Base-by-base conservation (phyloP, 202 grass and related monocot species). In the Saccharum hybrid region DNA sequence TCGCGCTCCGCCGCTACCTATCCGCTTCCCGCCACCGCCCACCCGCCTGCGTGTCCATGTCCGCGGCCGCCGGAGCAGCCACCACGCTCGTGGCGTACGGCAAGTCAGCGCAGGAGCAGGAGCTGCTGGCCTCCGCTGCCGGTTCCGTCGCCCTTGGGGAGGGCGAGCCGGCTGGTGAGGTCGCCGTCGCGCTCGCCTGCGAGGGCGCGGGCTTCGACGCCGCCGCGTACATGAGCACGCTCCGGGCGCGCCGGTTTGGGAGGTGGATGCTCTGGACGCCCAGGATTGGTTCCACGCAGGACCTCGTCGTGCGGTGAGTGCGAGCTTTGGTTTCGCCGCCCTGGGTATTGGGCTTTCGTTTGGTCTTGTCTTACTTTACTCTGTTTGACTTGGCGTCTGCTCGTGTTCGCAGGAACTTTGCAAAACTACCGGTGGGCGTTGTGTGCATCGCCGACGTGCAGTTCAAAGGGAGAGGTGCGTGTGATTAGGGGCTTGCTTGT, bases 401-500 rank as follows among this genome's bases (percentile, higher is more conserved):
- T 68, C 15, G 10, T 22, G 14, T 63, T 68, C 21, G 61, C 72
- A 98, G 96, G 83, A 98, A 98, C 63, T 95, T 95, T 68, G 74
- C 57, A 15, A 94, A 93, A 72, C 89, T 98, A 3, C 96, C 96
- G 11, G 71, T 93, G 21, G 96, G 96, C 77, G 89, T 82, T 15
- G 96, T 94, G 9, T 98, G 93, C 64, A 77, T 94, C 26, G 77
- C 96, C 1, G 93, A 94, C 18, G 68, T 90, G 40, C 96, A 98
- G 72, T 88, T 88, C 83, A 96, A 92, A 87, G 96, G 96, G 90
- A 93, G 96, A 93, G 96, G 96, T 93, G 37, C 68, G 88, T 84
- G 13, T 76, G 28, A 15, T 37, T 39, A 16, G 45, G 46, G 23
- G 22, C 42, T 30, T 38, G 0, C 41, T 48, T 80, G 6, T 46